Conservation (phyloP, 169 alveolate genomes). For the Cryptosporidium felis region DNA sequence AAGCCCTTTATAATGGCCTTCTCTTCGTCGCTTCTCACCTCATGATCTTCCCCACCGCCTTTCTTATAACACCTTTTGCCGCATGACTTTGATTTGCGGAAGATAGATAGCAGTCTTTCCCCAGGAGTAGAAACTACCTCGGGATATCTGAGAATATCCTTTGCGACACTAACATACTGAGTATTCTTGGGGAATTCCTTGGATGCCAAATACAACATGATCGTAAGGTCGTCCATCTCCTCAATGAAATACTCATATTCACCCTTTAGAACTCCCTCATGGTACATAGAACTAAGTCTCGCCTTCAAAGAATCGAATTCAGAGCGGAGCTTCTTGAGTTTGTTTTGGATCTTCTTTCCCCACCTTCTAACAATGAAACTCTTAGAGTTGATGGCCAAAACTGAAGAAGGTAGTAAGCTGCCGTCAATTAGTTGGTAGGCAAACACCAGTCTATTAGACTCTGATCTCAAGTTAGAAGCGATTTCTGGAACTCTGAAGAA, state of each 20-base stretch:
- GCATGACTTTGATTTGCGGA: constrained; percentile 1
- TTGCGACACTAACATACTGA: background rate
- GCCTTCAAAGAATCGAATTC: constrained; percentile 1
- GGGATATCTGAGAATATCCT: constrained; percentile 52
- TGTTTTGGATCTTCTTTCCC: constrained; percentile 18
- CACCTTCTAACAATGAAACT: constrained; percentile 57
- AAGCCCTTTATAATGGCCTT: background rate
- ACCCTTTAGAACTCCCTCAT: constrained; percentile 29
- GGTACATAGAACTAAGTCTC: constrained; percentile 43
- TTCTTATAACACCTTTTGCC: no score
- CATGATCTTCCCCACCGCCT: background rate
- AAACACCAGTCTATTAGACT: constrained; percentile 22
- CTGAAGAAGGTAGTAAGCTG: constrained; percentile 26
- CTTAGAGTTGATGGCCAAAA: constrained; percentile 18
- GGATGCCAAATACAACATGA: constrained; percentile 33
- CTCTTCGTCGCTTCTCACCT: background rate
- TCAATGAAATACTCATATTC: constrained; percentile 33
- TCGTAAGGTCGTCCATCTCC: constrained; percentile 59
- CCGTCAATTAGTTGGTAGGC: constrained; percentile 32
- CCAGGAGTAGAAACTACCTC: constrained; percentile 61
- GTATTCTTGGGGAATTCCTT: constrained; percentile 28
- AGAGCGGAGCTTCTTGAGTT: background rate
- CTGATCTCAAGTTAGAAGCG: constrained; percentile 28
- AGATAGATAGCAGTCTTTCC: constrained; percentile 12
- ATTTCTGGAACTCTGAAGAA: constrained; percentile 25